phyloP scores from a whole-genome alignment of 768 basidiomycete species.

The Amanita subjunquillea region DNA sequence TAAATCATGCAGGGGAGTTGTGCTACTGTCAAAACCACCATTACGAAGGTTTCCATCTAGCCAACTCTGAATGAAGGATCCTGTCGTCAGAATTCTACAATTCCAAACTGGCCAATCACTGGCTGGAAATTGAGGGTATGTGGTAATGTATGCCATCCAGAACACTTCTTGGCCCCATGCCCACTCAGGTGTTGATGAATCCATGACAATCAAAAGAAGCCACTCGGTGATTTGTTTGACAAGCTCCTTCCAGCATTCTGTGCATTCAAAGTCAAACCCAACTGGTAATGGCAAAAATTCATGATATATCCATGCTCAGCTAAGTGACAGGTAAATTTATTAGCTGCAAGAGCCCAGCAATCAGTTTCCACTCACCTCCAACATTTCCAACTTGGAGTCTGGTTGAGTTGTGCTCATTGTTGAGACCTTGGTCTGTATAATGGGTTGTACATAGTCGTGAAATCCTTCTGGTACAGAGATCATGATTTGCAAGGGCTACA shows the following conservation, averaged over 20 bases:
- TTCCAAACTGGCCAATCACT: slow-evolving; percentile 7
- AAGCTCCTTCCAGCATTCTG: slow-evolving; percentile 5
- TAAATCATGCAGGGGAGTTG: neutral
- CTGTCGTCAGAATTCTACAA: slow-evolving; percentile 1
- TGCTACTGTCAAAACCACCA: neutral
- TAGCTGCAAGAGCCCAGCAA: neutral
- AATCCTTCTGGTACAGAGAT: neutral
- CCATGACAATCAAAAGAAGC: too few relatives aligned
- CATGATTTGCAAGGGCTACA: neutral
- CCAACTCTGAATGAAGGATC: slow-evolving; percentile 5
- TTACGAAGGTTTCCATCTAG: neutral
- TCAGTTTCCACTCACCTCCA: neutral
- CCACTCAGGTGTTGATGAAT: too few relatives aligned
- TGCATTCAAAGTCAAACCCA: slow-evolving; percentile 3
- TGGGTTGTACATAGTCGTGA: neutral
- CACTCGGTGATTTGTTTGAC: neutral
- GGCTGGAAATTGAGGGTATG: slow-evolving; percentile 7
- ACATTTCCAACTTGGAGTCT: neutral
- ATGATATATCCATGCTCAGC: slow-evolving; percentile 1
- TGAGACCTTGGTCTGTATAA: neutral
- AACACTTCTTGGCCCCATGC: too few relatives aligned
- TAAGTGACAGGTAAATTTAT: neutral
- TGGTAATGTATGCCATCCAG: neutral
- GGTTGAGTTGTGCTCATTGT: neutral
- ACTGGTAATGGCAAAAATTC: slow-evolving; percentile 4